phyloP scores from a whole-genome alignment of 2,329 filamentous ascomycete genomes.

The Teratosphaeriaceae sp. region DNA sequence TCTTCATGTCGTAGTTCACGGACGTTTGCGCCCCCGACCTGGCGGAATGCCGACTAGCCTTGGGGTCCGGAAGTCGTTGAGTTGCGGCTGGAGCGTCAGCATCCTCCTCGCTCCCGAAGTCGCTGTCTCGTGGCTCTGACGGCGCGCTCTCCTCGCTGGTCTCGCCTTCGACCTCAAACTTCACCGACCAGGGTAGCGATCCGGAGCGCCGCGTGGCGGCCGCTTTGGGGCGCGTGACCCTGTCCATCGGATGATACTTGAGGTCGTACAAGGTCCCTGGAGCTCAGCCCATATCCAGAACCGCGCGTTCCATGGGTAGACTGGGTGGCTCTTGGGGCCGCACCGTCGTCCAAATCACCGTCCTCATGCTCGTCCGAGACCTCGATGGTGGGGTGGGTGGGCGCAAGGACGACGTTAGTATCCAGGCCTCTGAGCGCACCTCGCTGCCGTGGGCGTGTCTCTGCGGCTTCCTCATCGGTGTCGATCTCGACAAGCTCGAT shows the following conservation, averaged over 20 bases:
- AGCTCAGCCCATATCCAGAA: slow-evolving; percentile 4
- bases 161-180: neutral
- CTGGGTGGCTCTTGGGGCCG: neutral
- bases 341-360: neutral
- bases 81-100: neutral
- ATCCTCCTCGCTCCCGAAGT: neutral
- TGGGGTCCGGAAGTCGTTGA: slow-evolving; percentile 14
- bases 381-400: neutral
- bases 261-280: slow-evolving; percentile 7
- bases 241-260: slow-evolving; percentile 18
- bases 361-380: neutral
- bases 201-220: slow-evolving; percentile 8
- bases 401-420: neutral
- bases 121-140: neutral
- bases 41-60: slow-evolving; percentile 17
- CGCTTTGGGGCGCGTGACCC: slow-evolving; percentile 8
- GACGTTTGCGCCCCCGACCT: slow-evolving; percentile 16
- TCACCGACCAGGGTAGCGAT: neutral
- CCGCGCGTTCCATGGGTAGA: slow-evolving; percentile 3
- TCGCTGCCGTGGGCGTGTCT: neutral
- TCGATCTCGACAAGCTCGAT: neutral
- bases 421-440: slow-evolving; percentile 4
- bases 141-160: neutral
- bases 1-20: slow-evolving; percentile 17
- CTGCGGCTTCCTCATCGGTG: neutral